A percentile compares a stretch with the other conserved stretches of the same genome.
phyloP scores from a whole-genome alignment of 2,329 filamentous ascomycete genomes.

The Didymellaceae sp. region DNA sequence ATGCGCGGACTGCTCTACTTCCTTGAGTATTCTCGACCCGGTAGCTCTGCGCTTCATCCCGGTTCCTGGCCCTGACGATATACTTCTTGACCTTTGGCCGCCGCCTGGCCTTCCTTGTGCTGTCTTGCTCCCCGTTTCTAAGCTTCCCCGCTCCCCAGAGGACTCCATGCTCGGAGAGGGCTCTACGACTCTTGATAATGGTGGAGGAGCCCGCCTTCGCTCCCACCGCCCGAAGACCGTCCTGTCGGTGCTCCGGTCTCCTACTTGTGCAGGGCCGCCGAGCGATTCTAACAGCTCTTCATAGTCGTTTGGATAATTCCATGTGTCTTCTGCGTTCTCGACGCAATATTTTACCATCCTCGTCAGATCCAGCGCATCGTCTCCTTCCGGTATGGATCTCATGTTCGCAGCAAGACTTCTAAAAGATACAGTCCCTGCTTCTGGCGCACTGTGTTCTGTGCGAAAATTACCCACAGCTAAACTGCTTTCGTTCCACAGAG shows the following conservation, averaged over 20 bases:
- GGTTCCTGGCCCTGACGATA: not conserved
- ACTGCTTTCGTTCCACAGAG: slow-evolving; percentile 19
- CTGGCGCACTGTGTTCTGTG: not conserved
- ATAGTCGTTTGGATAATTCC: slow-evolving; percentile 32
- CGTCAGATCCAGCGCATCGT: slow-evolving; percentile 35
- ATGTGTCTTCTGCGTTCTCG: slow-evolving; percentile 22
- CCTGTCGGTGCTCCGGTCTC: slow-evolving; percentile 19
- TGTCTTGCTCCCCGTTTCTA: not conserved
- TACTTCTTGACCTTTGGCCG: not conserved
- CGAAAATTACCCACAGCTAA: slow-evolving; percentile 4
- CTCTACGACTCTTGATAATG: not conserved
- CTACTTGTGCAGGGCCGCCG: slow-evolving; percentile 14
- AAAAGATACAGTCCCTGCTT: slow-evolving; percentile 21
- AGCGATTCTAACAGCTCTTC: slow-evolving; percentile 16
- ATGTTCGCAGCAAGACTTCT: slow-evolving; percentile 25
- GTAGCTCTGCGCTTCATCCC: not conserved
- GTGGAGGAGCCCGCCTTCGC: slow-evolving; percentile 3
- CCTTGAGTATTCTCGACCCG: not conserved
- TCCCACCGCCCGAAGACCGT: slow-evolving; percentile 18
- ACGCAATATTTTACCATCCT: slow-evolving; percentile 30
- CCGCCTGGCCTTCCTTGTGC: not conserved
- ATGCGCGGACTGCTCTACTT: too few relatives aligned
- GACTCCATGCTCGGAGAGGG: not conserved
- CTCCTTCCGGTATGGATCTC: slow-evolving; percentile 21
- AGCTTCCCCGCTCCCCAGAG: not conserved